Percentiles rank a stretch among this genome's conserved stretches.
Conservation (phyloP, 2,329 filamentous ascomycete species). For the Knufia fluminis region DNA sequence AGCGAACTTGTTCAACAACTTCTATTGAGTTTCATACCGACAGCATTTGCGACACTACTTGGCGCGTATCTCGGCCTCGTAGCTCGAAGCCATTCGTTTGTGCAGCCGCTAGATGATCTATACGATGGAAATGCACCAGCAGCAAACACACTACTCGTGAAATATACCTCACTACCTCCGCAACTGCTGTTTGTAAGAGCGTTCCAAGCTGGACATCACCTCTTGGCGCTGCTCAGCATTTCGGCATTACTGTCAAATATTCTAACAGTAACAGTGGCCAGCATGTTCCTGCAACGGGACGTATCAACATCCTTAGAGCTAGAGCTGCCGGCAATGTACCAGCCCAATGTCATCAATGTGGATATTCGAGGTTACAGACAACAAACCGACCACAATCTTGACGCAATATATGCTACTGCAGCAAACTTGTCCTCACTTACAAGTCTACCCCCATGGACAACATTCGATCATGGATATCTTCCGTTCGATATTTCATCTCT, state of each 20-base stretch:
- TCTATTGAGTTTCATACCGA: conserved; percentile 37
- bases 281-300: conserved; percentile 33
- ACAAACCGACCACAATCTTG: background rate
- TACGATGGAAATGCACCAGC: conserved; percentile 31
- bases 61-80: conserved; percentile 51
- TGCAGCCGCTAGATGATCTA: conserved; percentile 48
- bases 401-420: background rate
- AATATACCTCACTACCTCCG: conserved; percentile 48
- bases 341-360: background rate
- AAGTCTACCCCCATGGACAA: conserved; percentile 10
- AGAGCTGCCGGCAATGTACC: background rate
- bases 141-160: conserved; percentile 33
- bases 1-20: conserved; percentile 33
- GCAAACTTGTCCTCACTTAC: background rate
- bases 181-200: conserved; percentile 44
- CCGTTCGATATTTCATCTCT: background rate
- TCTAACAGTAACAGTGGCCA: conserved; percentile 44
- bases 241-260: conserved; percentile 45
- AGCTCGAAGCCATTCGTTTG: conserved; percentile 44
- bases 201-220: conserved; percentile 34
- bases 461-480: background rate
- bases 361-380: too few relatives aligned
- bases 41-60: conserved; percentile 42
- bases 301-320: background rate
- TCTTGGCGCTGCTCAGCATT: conserved; percentile 39